phyloP scores from a whole-genome alignment of 768 basidiomycete species.

The Serendipita indica region DNA sequence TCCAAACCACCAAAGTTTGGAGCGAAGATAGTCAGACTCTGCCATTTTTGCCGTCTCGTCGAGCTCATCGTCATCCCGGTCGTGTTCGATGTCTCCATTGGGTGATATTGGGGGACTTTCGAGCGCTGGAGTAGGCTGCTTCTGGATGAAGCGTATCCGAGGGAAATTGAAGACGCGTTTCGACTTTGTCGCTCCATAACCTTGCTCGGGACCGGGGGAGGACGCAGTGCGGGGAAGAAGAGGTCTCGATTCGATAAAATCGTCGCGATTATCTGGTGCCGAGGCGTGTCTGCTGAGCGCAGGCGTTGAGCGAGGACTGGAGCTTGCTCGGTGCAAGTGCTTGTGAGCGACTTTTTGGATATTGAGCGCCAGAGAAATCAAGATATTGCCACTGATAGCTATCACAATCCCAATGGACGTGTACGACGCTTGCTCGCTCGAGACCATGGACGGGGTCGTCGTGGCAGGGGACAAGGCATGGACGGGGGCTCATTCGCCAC shows the following conservation, averaged over 20 bases:
- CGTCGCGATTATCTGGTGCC: not conserved
- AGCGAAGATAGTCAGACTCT: constrained; percentile 67
- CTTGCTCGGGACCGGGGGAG: not conserved
- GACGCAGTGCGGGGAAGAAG: not conserved
- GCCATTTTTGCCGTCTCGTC: constrained; percentile 20
- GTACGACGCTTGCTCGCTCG: constrained; percentile 17
- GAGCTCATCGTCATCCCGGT: constrained; percentile 18
- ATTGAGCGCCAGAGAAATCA: constrained; percentile 85
- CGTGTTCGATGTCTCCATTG: constrained; percentile 15
- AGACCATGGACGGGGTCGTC: not conserved
- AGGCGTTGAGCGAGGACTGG: not conserved
- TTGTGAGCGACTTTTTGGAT: constrained; percentile 84
- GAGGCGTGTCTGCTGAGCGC: not conserved
- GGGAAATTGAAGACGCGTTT: constrained; percentile 4
- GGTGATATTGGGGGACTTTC: constrained; percentile 18
- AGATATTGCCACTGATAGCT: constrained; percentile 69
- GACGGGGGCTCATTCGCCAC: too few relatives aligned
- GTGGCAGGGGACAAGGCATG: not conserved
- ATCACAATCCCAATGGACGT: constrained; percentile 69
- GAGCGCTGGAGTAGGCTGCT: constrained; percentile 17
- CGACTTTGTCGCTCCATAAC: not conserved
- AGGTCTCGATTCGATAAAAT: not conserved
- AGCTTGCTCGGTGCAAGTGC: constrained; percentile 32
- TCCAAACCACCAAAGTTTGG: constrained; percentile 63
- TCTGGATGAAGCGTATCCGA: constrained; percentile 17